Conservation (phyloP, 148 eudicot genomes). For the Chenopodium quinoa region DNA sequence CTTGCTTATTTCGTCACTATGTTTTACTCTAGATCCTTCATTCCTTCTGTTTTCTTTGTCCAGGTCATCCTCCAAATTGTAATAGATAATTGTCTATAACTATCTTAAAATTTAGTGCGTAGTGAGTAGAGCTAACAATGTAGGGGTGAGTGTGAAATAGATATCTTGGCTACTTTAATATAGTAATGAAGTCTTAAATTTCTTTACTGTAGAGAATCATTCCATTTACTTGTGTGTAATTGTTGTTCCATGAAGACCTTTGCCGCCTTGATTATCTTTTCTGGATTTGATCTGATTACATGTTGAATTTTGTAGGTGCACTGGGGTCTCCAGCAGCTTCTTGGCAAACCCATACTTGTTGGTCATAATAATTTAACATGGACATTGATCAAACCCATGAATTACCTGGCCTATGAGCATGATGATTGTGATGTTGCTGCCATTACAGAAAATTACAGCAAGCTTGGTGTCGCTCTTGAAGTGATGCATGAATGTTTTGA, state of each 20-base stretch:
- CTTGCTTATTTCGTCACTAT: background rate
- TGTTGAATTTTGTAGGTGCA: slow-evolving; percentile 49
- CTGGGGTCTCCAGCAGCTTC: slow-evolving; percentile 58
- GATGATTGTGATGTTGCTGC: slow-evolving; percentile 34
- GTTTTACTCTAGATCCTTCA: background rate
- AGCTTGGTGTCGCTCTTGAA: slow-evolving; percentile 67
- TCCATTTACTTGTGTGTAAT: background rate
- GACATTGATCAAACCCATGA: slow-evolving; percentile 59
- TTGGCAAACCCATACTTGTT: slow-evolving; percentile 61
- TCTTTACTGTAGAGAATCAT: background rate
- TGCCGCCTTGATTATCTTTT: background rate
- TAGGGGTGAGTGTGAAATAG: background rate
- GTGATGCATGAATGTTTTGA: slow-evolving; percentile 97
- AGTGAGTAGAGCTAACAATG: too few species aligned
- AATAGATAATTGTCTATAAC: background rate
- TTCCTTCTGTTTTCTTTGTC: background rate
- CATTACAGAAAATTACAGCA: slow-evolving; percentile 51
- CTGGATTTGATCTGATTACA: slow-evolving; percentile 19
- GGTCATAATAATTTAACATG: slow-evolving; percentile 61
- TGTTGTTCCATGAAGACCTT: background rate
- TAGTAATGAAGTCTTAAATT: background rate
- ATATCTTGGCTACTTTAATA: background rate
- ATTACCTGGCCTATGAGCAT: slow-evolving; percentile 25
- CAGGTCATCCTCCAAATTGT: background rate
- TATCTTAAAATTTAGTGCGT: background rate